phyloP scores from a whole-genome alignment of 208 protist genomes.

The Wallacemonas sp. region DNA sequence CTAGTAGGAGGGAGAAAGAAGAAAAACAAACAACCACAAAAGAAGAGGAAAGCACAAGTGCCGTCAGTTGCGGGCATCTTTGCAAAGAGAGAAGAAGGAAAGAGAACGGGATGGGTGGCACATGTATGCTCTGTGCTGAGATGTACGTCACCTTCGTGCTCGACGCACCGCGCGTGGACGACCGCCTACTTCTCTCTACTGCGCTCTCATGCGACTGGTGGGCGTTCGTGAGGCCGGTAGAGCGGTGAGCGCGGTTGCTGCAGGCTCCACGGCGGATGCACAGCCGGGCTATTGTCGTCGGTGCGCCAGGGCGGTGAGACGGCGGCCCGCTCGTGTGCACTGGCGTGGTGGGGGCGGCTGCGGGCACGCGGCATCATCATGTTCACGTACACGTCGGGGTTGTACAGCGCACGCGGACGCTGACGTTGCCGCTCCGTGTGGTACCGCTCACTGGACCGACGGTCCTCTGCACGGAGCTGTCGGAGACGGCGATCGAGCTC shows the following conservation, averaged over 20 bases:
- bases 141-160: too few species aligned
- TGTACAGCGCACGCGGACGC: conserved; percentile 1
- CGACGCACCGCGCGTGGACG: too few species aligned
- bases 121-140: too few species aligned
- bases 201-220: not conserved
- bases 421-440: conserved; percentile 13
- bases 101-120: too few species aligned
- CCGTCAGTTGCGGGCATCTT: too few species aligned
- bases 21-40: not conserved
- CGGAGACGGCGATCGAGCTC: conserved; percentile 52
- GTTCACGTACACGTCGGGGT: conserved; percentile 12
- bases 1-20: not conserved
- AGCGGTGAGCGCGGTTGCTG: conserved; percentile 41
- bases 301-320: conserved; percentile 71
- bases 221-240: not conserved
- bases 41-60: conserved; percentile 6
- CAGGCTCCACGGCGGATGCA: conserved; percentile 59
- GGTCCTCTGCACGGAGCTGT: conserved; percentile 30
- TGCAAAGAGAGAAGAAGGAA: too few species aligned
- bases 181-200: too few species aligned
- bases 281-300: conserved; percentile 49
- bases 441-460: not conserved
- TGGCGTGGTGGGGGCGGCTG: not conserved
- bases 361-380: conserved; percentile 7
- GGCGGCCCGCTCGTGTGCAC: conserved; percentile 21